Evolutionary conservation across 176 grass and related monocot genomes (phyloP).

Genomic region (Raddia guianensis): DNA sequence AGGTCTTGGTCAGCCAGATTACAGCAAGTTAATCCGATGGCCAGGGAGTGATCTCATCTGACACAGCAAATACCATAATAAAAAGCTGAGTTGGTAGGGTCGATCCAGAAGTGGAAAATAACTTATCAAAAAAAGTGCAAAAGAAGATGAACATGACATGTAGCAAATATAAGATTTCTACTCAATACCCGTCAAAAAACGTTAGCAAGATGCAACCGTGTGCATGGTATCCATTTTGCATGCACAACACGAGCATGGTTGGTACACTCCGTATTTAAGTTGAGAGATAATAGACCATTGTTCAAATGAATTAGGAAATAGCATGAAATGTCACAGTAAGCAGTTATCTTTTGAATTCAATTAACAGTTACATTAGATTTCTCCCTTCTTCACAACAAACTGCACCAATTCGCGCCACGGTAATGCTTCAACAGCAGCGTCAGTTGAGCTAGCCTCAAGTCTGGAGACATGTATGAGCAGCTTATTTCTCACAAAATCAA

Average conservation of each 20-base stretch:
- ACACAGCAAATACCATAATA: background rate
- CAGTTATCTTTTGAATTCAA: background rate
- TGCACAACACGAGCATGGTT: background rate
- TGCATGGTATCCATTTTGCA: background rate
- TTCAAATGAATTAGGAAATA: background rate
- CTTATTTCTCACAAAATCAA: slow-evolving; percentile 29
- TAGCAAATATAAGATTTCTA: background rate
- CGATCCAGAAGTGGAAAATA: background rate
- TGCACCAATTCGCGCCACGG: background rate
- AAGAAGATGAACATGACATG: background rate
- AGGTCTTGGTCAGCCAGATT: background rate
- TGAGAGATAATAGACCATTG: slow-evolving; percentile 19
- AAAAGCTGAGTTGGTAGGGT: background rate
- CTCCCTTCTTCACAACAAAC: background rate
- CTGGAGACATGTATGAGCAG: background rate
- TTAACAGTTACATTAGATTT: slow-evolving; percentile 25
- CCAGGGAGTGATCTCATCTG: background rate
- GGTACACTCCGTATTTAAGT: background rate
- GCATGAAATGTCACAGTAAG: background rate
- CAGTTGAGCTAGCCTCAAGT: slow-evolving; percentile 22
- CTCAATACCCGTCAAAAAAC: background rate
- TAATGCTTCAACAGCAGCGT: slow-evolving; percentile 2
- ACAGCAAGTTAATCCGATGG: background rate
- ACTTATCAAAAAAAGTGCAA: too few relatives aligned
- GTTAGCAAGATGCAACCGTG: background rate